phyloP scores from a whole-genome alignment of 202 grass and related monocot genomes.

The Saccharum hybrid region DNA sequence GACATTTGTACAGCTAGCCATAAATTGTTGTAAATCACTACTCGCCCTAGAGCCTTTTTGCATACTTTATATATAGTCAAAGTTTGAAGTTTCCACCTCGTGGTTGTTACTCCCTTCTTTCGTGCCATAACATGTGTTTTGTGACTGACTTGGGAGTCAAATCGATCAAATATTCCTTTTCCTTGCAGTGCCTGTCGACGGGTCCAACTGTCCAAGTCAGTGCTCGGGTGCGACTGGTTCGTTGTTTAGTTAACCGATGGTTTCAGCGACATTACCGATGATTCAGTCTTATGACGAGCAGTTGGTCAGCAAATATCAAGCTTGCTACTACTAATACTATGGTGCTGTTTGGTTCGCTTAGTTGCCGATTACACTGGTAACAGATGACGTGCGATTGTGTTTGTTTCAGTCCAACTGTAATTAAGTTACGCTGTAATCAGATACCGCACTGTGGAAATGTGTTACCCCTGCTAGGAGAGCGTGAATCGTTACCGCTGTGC shows the following conservation, averaged over 20 bases:
- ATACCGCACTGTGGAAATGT: too few species aligned
- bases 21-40: constrained; percentile 40
- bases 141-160: not conserved
- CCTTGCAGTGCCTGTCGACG: too few species aligned
- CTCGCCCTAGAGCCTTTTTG: constrained; percentile 29
- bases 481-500: too few species aligned
- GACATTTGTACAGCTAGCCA: constrained; percentile 51
- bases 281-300: not conserved
- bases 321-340: not conserved
- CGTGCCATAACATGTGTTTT: not conserved
- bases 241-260: not conserved
- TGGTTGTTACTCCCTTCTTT: not conserved
- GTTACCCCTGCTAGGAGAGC: too few species aligned
- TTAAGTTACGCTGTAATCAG: too few species aligned
- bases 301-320: not conserved
- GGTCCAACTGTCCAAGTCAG: constrained; percentile 14
- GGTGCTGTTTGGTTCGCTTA: too few species aligned
- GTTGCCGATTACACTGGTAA: too few species aligned
- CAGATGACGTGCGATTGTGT: too few species aligned
- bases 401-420: too few species aligned
- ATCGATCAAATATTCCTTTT: not conserved
- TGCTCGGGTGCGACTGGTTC: not conserved
- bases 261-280: not conserved
- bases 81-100: not conserved
- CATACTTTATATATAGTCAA: constrained; percentile 1